Evolutionary conservation across 2,329 filamentous ascomycete genomes (phyloP).

Genomic region (Cladosporium oxysporum): DNA sequence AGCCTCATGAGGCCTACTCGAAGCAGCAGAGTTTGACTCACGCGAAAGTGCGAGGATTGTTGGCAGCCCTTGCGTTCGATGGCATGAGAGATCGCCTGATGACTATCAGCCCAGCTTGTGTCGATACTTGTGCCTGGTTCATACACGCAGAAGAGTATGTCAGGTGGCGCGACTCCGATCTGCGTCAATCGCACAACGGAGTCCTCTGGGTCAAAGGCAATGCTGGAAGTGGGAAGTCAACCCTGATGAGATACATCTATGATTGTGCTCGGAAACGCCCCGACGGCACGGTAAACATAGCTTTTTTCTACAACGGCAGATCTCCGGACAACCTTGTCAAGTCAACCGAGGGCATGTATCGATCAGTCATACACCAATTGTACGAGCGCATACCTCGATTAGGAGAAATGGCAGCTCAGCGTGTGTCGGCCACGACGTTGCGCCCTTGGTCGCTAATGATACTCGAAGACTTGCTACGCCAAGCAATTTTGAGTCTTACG

Average conservation of each 20-base stretch:
- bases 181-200: background rate
- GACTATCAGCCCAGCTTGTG: background rate
- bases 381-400: background rate
- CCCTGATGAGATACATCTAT: conserved; percentile 20
- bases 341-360: conserved; percentile 7
- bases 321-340: background rate
- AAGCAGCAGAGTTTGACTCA: no score
- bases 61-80: background rate
- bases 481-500: background rate
- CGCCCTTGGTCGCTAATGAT: background rate
- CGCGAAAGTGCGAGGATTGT: background rate
- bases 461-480: background rate
- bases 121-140: conserved; percentile 14
- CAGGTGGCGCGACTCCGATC: background rate
- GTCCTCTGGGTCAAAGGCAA: conserved; percentile 27
- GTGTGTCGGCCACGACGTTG: no score
- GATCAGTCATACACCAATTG: background rate
- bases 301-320: conserved; percentile 5
- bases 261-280: background rate
- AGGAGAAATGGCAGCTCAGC: background rate
- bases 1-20: no score
- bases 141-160: background rate
- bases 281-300: background rate
- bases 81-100: conserved; percentile 4
- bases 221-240: conserved; percentile 25